Percentiles rank a stretch among this genome's conserved stretches.
phyloP scores from a whole-genome alignment of 768 basidiomycete species.

The Roridomyces roridus region DNA sequence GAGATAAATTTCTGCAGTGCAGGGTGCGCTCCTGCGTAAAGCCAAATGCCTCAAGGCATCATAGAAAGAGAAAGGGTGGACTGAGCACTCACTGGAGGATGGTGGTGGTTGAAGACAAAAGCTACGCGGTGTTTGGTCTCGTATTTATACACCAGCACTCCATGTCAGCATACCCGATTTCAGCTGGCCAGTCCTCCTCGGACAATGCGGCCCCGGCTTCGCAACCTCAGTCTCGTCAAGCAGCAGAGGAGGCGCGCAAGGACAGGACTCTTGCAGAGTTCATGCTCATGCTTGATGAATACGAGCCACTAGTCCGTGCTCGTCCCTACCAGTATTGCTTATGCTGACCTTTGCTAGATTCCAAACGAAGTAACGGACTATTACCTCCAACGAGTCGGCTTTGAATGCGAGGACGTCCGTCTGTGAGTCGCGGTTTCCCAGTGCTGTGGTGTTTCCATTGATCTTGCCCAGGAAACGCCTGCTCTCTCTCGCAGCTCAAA shows the following conservation, averaged over 20 bases:
- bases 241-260: conserved; percentile 82
- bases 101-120: conserved; percentile 7
- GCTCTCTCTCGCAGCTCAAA: conserved; percentile 94
- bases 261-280: conserved; percentile 93
- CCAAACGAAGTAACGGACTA: conserved; percentile 98
- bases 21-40: conserved; percentile 57
- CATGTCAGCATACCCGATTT: conserved; percentile 29
- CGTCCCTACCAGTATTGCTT: background rate
- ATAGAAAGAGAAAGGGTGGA: conserved; percentile 6
- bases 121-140: conserved; percentile 6
- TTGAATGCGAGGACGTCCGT: conserved; percentile 93
- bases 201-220: conserved; percentile 28
- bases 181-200: conserved; percentile 38
- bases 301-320: conserved; percentile 84
- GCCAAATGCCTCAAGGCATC: conserved; percentile 29
- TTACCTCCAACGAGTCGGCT: conserved; percentile 94
- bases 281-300: conserved; percentile 94
- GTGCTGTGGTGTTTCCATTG: background rate
- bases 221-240: conserved; percentile 62
- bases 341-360: conserved; percentile 58
- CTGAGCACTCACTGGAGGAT: conserved; percentile 3
- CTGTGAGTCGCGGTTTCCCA: conserved; percentile 58
- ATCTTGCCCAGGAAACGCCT: conserved; percentile 78
- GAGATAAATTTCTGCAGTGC: conserved; percentile 88
- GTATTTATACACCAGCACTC: conserved; percentile 26